Conservation (phyloP, 257 asterid species). For the Cordia subcordata region DNA sequence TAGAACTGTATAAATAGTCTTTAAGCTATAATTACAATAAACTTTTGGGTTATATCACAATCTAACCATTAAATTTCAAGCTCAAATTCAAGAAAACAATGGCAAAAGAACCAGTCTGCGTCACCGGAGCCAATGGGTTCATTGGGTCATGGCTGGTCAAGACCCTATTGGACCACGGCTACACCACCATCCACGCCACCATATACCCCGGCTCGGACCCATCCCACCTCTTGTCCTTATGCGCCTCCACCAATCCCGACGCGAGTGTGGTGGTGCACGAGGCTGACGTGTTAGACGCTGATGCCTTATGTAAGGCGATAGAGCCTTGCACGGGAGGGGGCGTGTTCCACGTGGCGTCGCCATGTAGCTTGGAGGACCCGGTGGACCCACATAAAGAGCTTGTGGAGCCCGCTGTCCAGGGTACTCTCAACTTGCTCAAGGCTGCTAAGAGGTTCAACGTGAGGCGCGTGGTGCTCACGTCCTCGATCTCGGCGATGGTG, state of each 20-base stretch:
- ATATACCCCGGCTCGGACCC: conserved; percentile 72
- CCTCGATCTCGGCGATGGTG: conserved; percentile 82
- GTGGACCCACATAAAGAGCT: conserved; percentile 75
- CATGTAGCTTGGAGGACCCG: conserved; percentile 83
- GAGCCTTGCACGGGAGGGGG: conserved; percentile 73
- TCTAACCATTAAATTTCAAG: no score
- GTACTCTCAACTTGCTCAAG: conserved; percentile 70
- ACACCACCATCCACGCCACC: conserved; percentile 83
- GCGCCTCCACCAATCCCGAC: conserved; percentile 40
- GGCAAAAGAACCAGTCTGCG: conserved; percentile 58
- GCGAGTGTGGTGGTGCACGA: conserved; percentile 52
- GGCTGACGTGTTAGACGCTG: conserved; percentile 53
- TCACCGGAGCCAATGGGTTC: conserved; percentile 96
- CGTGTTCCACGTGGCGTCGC: conserved; percentile 92
- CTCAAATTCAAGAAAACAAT: background rate
- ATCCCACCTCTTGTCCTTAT: conserved; percentile 63
- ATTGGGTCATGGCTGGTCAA: conserved; percentile 79
- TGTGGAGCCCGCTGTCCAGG: conserved; percentile 80
- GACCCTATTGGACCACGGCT: conserved; percentile 58
- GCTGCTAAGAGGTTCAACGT: conserved; percentile 66
- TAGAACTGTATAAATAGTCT: no score
- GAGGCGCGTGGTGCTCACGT: conserved; percentile 85
- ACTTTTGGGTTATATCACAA: no score
- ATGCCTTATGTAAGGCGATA: conserved; percentile 50
- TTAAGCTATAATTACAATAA: no score